These are phyloP conservation scores for Geoglossum glabrum DNA, from an alignment of 495 filamentous ascomycete species.

Conservation along the genomic window DNA sequence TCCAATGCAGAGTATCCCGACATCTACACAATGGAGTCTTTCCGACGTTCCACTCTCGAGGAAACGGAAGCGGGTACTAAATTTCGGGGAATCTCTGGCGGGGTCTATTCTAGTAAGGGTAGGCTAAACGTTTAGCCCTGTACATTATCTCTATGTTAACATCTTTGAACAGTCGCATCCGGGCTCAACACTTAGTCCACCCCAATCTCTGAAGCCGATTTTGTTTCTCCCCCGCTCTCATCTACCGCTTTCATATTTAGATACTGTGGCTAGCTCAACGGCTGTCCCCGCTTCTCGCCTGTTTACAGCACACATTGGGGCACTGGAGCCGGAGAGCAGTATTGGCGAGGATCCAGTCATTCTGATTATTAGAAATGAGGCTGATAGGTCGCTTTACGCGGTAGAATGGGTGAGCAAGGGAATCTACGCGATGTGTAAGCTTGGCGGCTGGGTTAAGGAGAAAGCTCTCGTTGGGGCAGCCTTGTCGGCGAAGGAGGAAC, in stretches of 20 bases:
- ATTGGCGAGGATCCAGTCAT: slow-evolving; percentile 17
- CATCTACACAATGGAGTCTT: background rate
- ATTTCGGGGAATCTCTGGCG: background rate
- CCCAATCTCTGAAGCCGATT: background rate
- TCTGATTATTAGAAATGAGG: slow-evolving; percentile 43
- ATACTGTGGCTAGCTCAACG: background rate
- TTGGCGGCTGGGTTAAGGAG: slow-evolving; percentile 43
- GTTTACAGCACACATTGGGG: background rate
- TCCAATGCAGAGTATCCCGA: background rate
- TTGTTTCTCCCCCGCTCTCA: background rate
- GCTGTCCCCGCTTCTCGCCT: background rate
- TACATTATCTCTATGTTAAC: background rate
- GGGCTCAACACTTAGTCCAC: background rate
- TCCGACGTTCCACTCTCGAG: background rate
- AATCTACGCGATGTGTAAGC: slow-evolving; percentile 50
- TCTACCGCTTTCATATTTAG: background rate
- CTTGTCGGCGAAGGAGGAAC: background rate
- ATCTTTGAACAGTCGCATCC: background rate
- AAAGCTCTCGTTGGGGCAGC: slow-evolving; percentile 12
- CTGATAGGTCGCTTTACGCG: slow-evolving; percentile 39
- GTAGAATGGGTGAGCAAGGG: slow-evolving; percentile 48
- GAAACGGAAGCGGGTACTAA: background rate
- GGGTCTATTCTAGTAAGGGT: background rate
- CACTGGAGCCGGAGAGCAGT: background rate
- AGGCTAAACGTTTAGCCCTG: background rate